Evolutionary conservation across 106 monocot genomes (phyloP), one percentile per base, ranked within the genome.

Genomic region (Xerophyta viscosa): DNA sequence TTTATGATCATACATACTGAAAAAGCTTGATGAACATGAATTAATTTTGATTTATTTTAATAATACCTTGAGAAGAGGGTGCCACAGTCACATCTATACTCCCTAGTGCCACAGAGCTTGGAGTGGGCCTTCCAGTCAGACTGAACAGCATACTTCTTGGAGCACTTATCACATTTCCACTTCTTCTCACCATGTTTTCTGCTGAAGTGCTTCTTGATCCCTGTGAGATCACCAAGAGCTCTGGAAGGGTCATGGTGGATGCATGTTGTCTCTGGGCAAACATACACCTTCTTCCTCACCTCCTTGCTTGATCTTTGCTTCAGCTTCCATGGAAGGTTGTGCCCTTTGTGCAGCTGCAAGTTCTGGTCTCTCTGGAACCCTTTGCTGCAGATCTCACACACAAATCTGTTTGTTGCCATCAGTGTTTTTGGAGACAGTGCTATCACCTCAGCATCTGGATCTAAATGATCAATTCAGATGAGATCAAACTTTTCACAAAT

Each of bases 111-210:
- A 48, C 81, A 81, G 27, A 68, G 60, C 59, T 81, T 81, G 46
- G 71, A 68, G 48, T 82, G 82, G 3, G 82, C 82, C 45, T 72
- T 82, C 72, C 82, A 82, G 30, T 82, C 82, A 8, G 76, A 82
- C 23, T 77, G 82, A 31, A 82, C 82, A 7, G 82, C 82, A 48
- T 82, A 82, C 46, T 76, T 82, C 82, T 81, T 81, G 18, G 81
- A 71, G 66, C 81, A 81, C 54, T 81, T 81, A 21, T 81, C 81
- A 27, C 81, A 82, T 59, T 72, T 82, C 76, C 71, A 82, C 52
- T 82, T 82, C 76, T 82, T 82, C 82, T 82, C 82, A 15, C 82
- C 82, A 18, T 82, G 82, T 56, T 82, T 82, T 42, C 82, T 67
- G 58, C 66, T 71, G 72, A 77, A 82, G 64, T 82, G 82, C 55